These are phyloP conservation scores for Dendrobium catenatum DNA, from an alignment of 106 monocot species.

Conservation along the genomic window DNA sequence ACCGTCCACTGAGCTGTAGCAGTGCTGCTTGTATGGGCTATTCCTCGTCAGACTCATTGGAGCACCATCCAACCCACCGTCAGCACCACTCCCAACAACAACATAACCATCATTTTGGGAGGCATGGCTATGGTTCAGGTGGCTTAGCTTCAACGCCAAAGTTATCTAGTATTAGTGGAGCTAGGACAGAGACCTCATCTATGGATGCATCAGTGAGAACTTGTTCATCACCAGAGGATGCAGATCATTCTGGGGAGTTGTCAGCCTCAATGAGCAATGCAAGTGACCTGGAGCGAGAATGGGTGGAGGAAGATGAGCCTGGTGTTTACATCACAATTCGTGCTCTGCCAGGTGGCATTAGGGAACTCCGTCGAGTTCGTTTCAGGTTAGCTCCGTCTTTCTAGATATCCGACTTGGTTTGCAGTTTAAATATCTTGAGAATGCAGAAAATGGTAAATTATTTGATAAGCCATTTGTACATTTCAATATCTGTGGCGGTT, in stretches of 20 bases:
- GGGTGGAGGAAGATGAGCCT: slow-evolving; percentile 97
- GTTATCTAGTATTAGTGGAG: slow-evolving; percentile 80
- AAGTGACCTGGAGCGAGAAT: slow-evolving; percentile 85
- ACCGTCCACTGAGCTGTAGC: slow-evolving; percentile 23
- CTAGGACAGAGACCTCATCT: slow-evolving; percentile 74
- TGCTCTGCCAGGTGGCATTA: slow-evolving; percentile 57
- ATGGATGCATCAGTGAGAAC: slow-evolving; percentile 61
- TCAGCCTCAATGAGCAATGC: slow-evolving; percentile 74
- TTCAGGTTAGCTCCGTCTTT: slow-evolving; percentile 53
- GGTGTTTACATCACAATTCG: slow-evolving; percentile 96
- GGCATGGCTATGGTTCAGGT: slow-evolving; percentile 24
- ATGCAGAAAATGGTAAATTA: slow-evolving; percentile 1
- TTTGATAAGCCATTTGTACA: neutral
- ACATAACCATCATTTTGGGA: slow-evolving; percentile 11
- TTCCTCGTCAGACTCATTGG: slow-evolving; percentile 15
- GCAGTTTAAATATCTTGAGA: neutral
- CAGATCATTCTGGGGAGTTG: slow-evolving; percentile 56
- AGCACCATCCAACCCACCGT: slow-evolving; percentile 15
- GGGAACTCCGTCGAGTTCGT: slow-evolving; percentile 87
- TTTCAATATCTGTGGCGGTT: neutral
- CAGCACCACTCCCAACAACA: slow-evolving; percentile 5
- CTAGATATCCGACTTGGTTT: neutral
- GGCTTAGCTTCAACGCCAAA: slow-evolving; percentile 66
- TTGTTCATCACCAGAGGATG: slow-evolving; percentile 58
- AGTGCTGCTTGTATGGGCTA: slow-evolving; percentile 14